Evolutionary conservation across 2,329 filamentous ascomycete genomes (phyloP).

Genomic region (Dissoconium aciculare): DNA sequence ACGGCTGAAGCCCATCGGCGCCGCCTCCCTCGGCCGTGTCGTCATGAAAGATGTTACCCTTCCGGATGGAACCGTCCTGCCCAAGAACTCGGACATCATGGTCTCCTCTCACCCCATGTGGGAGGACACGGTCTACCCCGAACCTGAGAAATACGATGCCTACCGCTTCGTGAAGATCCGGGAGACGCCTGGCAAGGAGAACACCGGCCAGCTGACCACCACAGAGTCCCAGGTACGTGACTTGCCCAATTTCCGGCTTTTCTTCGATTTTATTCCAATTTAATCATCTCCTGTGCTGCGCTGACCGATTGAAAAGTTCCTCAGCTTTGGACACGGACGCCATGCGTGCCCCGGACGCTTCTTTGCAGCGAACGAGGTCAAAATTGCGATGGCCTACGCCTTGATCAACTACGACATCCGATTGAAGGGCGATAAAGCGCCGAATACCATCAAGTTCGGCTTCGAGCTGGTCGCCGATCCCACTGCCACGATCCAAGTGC

Average conservation of each 20-base stretch:
- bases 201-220: not conserved
- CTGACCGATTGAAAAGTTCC: too few species aligned
- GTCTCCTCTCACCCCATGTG: not conserved
- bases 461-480: not conserved
- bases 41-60: not conserved
- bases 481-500: not conserved
- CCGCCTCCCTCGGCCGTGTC: not conserved
- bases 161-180: not conserved
- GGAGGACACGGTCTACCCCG: not conserved
- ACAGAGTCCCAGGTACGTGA: too few species aligned
- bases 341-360: constrained; percentile 6
- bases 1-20: not conserved
- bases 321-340: constrained; percentile 5
- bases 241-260: too few species aligned
- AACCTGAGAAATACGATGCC: not conserved
- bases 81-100: not conserved
- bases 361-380: constrained; percentile 6
- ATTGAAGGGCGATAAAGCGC: not conserved
- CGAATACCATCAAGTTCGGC: not conserved
- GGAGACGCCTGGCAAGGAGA: not conserved
- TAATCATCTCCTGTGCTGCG: too few species aligned
- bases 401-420: not conserved
- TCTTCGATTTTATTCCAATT: too few species aligned
- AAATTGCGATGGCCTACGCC: constrained; percentile 4
- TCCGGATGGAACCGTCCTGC: not conserved